Percentiles rank a stretch among this genome's conserved stretches.
phyloP scores from a whole-genome alignment of 2,329 filamentous ascomycete species.

The Diplodia sapinea region DNA sequence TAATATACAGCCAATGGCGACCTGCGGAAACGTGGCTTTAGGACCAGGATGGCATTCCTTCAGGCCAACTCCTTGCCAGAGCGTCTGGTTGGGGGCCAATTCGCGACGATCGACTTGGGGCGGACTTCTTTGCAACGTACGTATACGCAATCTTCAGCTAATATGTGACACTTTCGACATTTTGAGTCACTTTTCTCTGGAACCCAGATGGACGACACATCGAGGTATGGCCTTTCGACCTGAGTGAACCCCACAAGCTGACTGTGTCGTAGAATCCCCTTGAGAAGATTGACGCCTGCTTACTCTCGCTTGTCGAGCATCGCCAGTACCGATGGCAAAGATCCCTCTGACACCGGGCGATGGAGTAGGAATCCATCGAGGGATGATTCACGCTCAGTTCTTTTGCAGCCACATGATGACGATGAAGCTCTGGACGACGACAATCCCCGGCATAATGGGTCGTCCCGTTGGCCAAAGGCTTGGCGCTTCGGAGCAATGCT shows the following conservation, averaged over 20 bases:
- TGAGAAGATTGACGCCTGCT: neutral
- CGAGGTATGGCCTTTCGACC: neutral
- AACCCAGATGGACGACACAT: neutral
- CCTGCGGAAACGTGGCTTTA: neutral
- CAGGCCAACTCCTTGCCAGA: no score
- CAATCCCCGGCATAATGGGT: neutral
- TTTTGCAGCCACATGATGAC: neutral
- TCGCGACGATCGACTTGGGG: no score
- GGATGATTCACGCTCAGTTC: neutral
- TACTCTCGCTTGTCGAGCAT: neutral
- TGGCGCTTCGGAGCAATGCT: slow-evolving; percentile 9
- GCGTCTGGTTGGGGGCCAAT: no score
- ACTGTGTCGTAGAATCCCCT: neutral
- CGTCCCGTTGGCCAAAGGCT: neutral
- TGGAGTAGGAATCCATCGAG: no score
- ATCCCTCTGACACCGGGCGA: neutral
- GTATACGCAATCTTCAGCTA: neutral
- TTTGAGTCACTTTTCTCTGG: neutral
- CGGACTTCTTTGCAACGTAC: no score
- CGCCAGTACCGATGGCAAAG: neutral
- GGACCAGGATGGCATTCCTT: neutral
- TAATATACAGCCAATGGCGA: neutral
- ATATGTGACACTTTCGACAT: neutral
- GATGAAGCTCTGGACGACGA: neutral
- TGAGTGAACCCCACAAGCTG: neutral